A percentile compares a stretch with the other conserved stretches of the same genome.
Evolutionary conservation across 2,329 filamentous ascomycete species (phyloP).

Genomic region (Mycosphaerella arachidis): DNA sequence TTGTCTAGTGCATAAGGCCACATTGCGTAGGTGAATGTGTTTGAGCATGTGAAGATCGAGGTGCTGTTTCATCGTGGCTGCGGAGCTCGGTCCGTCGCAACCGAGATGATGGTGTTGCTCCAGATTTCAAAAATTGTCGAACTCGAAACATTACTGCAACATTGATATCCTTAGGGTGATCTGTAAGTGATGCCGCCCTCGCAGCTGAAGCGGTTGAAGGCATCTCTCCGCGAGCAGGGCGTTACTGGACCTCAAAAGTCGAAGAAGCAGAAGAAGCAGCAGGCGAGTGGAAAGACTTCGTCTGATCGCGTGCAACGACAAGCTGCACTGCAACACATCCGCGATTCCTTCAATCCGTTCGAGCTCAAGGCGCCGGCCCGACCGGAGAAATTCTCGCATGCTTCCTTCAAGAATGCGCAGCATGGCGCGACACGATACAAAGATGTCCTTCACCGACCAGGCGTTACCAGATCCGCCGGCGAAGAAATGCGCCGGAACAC

Average conservation of each 20-base stretch:
- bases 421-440: slow-evolving; percentile 46
- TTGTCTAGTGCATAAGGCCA: background rate
- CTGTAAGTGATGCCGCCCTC: slow-evolving; percentile 72
- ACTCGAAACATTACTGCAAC: background rate
- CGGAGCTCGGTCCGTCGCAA: background rate
- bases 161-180: background rate
- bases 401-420: slow-evolving; percentile 13
- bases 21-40: background rate
- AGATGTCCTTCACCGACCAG: slow-evolving; percentile 67
- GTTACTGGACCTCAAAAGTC: slow-evolving; percentile 88
- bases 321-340: slow-evolving; percentile 75
- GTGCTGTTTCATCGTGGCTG: background rate
- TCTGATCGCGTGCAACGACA: slow-evolving; percentile 69
- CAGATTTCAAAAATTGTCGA: slow-evolving; percentile 20
- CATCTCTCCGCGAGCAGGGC: slow-evolving; percentile 82
- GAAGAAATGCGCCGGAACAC: slow-evolving; percentile 84
- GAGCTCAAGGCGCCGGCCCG: slow-evolving; percentile 69
- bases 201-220: slow-evolving; percentile 92
- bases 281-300: slow-evolving; percentile 49
- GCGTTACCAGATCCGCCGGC: slow-evolving; percentile 76
- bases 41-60: background rate
- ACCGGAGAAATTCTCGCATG: slow-evolving; percentile 76
- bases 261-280: slow-evolving; percentile 76
- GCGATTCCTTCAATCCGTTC: slow-evolving; percentile 97
- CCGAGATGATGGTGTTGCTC: background rate